Base-by-base conservation (phyloP, 768 basidiomycete genomes). In the Naganishia vaughanmartiniae region DNA sequence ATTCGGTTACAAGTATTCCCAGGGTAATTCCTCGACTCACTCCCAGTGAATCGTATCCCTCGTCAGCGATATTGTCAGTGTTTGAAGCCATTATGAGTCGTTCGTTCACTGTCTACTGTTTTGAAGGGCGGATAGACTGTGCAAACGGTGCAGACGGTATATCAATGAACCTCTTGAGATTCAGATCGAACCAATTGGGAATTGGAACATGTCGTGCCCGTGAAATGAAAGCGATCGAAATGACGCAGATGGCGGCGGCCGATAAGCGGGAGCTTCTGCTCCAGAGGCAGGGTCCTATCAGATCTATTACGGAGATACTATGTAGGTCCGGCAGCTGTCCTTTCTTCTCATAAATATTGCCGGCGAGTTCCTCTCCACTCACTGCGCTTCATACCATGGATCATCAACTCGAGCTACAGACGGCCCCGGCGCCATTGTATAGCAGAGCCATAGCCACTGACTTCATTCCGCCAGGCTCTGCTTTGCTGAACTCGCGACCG, bases 1-100 rank as follows among this genome's bases (percentile, higher is more conserved):
- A 45, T 42, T 14, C 34, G 54, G 7, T 17, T 12, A 57, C n/a
- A 17, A 39, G 51, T 11, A n/a, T n/a, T 21, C 24, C 21, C 4
- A 51, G 14, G 54, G n/a, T 0, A 2, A 36, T 15, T 19, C 28
- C 26, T 0, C 39, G 31, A 63, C 68, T 58, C n/a, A 69, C 68
- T 28, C 56, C 68, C 15, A 69, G 34, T 19, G 68, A 69, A 54
- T 69, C 68, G 57, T 60, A 57, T 5, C 14, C 51, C 28, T 68
- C 67, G 36, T 67, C 53, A 53, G 11, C 28, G 45, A 19, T 39
- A 19, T 65, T 30, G 21, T 42, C 24, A 28, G 45, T n/a, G 15
- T 45, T 69, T 39, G 58, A 11, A 2, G 57, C 34, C 57, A 58
- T 58, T 58, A 7, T 15, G 21, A 28, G 30, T 57, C 7, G 31